Percentiles rank a stretch among this genome's conserved stretches.
These are phyloP conservation scores for Verticillium zaregamsianum DNA, from an alignment of 2,329 filamentous ascomycete genomes.

Conservation along the genomic window DNA sequence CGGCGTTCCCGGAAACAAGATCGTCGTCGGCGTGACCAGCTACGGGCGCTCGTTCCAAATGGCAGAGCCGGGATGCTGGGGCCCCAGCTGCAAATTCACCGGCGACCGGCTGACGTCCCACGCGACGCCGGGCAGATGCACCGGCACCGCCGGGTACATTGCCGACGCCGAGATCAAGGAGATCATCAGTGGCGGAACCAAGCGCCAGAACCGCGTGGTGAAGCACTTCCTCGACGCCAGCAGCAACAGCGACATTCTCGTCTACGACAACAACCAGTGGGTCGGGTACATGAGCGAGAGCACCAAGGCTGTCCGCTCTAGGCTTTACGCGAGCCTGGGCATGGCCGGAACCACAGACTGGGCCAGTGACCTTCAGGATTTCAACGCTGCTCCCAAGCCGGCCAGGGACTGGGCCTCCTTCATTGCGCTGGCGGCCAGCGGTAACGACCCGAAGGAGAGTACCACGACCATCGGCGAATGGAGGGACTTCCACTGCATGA, in stretches of 20 bases:
- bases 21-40: constrained; percentile 21
- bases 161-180: constrained; percentile 25
- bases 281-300: constrained; percentile 22
- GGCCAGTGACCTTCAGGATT: constrained; percentile 24
- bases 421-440: too few species aligned
- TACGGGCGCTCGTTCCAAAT: constrained; percentile 25
- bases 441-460: too few species aligned
- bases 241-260: constrained; percentile 1
- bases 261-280: constrained; percentile 16
- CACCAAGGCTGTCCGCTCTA: constrained; percentile 18
- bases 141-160: constrained; percentile 26
- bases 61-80: constrained; percentile 18
- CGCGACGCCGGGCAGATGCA: constrained; percentile 22
- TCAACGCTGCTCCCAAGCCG: too few species aligned
- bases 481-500: too few species aligned
- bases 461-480: too few species aligned
- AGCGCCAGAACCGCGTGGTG: not conserved
- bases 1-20: not conserved
- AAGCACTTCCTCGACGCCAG: not conserved
- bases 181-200: constrained; percentile 5
- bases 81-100: constrained; percentile 18
- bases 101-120: constrained; percentile 15
- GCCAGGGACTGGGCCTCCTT: too few species aligned
- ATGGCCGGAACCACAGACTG: constrained; percentile 20
- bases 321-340: constrained; percentile 14